These are phyloP conservation scores for Sarocladiaceae sp. DNA, from an alignment of 2,329 filamentous ascomycete species.

Conservation along the genomic window DNA sequence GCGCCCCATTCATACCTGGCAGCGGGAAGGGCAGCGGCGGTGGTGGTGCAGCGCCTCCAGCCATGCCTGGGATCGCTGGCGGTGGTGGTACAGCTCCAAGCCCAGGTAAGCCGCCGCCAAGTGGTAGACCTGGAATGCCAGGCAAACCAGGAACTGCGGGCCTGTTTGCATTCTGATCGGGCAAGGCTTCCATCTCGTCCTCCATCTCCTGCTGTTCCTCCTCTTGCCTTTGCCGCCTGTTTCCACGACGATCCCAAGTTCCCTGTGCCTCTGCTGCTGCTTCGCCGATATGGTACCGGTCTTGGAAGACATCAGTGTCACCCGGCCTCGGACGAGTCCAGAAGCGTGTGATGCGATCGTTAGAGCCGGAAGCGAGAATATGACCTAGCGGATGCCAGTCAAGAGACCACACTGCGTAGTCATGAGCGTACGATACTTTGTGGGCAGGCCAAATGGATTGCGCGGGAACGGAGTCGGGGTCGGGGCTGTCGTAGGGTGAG, in stretches of 20 bases:
- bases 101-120: slow-evolving; percentile 32
- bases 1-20: slow-evolving; percentile 39
- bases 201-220: slow-evolving; percentile 92
- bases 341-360: slow-evolving; percentile 93
- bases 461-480: slow-evolving; percentile 70
- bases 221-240: slow-evolving; percentile 73
- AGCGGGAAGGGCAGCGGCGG: slow-evolving; percentile 46
- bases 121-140: slow-evolving; percentile 55
- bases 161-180: slow-evolving; percentile 69
- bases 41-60: slow-evolving; percentile 30
- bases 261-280: slow-evolving; percentile 88
- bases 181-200: slow-evolving; percentile 86
- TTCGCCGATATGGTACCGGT: slow-evolving; percentile 93
- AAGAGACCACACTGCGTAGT: slow-evolving; percentile 93
- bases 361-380: slow-evolving; percentile 89
- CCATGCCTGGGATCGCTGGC: slow-evolving; percentile 45
- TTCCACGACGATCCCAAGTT: slow-evolving; percentile 81
- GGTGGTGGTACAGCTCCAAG: slow-evolving; percentile 33
- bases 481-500: slow-evolving; percentile 78
- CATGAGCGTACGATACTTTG: slow-evolving; percentile 78
- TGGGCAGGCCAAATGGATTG: slow-evolving; percentile 93
- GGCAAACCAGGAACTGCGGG: slow-evolving; percentile 29
- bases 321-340: slow-evolving; percentile 90
- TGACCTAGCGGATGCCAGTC: slow-evolving; percentile 98
- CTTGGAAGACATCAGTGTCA: slow-evolving; percentile 76